Evolutionary conservation across 495 filamentous ascomycete species (phyloP), one percentile per base, ranked within the genome.

Genomic region (Annulohypoxylon moriforme): DNA sequence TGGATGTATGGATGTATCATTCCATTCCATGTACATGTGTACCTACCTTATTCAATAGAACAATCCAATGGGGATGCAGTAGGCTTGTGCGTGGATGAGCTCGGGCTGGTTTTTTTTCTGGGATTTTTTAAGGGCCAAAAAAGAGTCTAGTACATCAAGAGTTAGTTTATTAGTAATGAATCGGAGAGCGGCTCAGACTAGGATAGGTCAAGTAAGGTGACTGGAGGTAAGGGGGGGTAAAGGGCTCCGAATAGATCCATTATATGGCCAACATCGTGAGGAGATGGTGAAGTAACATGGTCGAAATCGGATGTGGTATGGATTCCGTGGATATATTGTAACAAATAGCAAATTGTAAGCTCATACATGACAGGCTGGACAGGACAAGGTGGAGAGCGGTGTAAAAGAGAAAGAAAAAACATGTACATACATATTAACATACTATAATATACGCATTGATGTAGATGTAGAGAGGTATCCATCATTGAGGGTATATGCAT

Each of bases 151-250:
- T 53, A 69, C 50, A 62, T 61, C 57, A 67, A 25, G 25, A 67
- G 66, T 58, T 69, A 59, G 50, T 13, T 67, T 57, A 55, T 69
- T 73, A 73, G 58, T 73, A 73, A 68, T 73, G 18, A 44, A 53
- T 67, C 65, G 50, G 56, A 66, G 59, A 67, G 69, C 50, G 69
- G 69, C 57, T 67, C 63, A 38, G 61, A 47, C 60, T 64, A 55
- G 52, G 60, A 60, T 64, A 60, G 53, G 52, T 60, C 36, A 55
- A 44, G 60, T 24, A 59, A 60, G 53, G 55, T 65, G 62, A 70
- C 56, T 55, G 42, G 42, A 69, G 36, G 67, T 42, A 62, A 69
- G 60, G 60, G 61, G 31, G 27, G n/a, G n/a, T n/a, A n/a, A n/a
- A n/a, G n/a, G n/a, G n/a, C n/a, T n/a, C 24, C 13, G 24, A 44